Conservation (phyloP, 208 protist species). For the Vickermania spadyakhi region DNA sequence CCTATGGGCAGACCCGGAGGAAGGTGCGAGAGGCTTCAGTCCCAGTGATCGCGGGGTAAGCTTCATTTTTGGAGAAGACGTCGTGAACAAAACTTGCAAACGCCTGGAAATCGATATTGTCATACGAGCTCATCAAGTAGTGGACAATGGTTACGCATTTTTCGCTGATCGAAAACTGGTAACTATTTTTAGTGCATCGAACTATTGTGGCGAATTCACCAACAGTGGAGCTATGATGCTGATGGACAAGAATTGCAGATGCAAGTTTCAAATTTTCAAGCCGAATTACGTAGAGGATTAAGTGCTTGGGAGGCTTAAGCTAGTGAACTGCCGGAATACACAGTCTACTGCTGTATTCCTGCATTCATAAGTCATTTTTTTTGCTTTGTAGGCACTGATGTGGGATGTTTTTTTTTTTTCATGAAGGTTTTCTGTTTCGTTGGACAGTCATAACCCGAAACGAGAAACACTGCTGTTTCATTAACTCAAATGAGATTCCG, state of each 20-base stretch:
- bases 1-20: constrained; percentile 98
- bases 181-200: constrained; percentile 98
- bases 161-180: constrained; percentile 97
- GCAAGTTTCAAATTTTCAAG: constrained; percentile 95
- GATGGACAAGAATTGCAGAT: constrained; percentile 94
- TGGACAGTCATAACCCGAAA: too few relatives aligned
- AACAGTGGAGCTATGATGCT: constrained; percentile 98
- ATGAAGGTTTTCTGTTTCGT: too few relatives aligned
- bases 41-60: constrained; percentile 97
- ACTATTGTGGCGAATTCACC: constrained; percentile 99
- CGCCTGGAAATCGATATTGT: constrained; percentile 98
- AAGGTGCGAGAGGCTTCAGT: constrained; percentile 52
- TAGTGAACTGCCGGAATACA: background rate
- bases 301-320: background rate
- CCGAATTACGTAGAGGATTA: constrained; percentile 36
- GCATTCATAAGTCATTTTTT: constrained; percentile 6
- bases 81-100: constrained; percentile 92
- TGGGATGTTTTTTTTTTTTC: background rate
- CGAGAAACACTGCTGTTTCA: too few relatives aligned
- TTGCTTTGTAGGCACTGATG: constrained; percentile 2
- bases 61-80: constrained; percentile 95
- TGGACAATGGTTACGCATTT: constrained; percentile 98
- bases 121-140: constrained; percentile 97
- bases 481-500: too few relatives aligned
- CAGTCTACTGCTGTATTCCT: background rate